Conservation (phyloP, 1,139 yeast species). For the Suhomyces ambrosiae region DNA sequence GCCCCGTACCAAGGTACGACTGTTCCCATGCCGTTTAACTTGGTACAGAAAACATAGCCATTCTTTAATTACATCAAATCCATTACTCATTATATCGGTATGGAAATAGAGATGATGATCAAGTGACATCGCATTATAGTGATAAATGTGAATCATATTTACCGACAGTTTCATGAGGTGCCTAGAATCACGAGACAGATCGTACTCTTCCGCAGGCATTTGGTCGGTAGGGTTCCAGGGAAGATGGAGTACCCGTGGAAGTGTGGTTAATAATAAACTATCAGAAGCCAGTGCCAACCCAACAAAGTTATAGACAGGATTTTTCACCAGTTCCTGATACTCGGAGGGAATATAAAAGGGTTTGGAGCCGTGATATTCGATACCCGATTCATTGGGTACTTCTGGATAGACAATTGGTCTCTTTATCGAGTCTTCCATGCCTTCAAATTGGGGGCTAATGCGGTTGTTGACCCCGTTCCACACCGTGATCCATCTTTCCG, state of each 20-base stretch:
- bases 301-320: constrained; percentile 36
- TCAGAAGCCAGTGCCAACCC: constrained; percentile 47
- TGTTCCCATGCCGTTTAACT: constrained; percentile 37
- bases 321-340: constrained; percentile 27
- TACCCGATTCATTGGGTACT: not conserved
- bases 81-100: constrained; percentile 26
- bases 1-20: constrained; percentile 44
- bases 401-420: constrained; percentile 1
- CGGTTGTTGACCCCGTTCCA: constrained; percentile 39
- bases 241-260: constrained; percentile 45
- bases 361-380: not conserved
- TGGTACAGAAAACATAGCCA: constrained; percentile 47
- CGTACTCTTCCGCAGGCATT: constrained; percentile 34
- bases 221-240: constrained; percentile 49
- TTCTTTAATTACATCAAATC: constrained; percentile 39
- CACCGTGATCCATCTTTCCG: constrained; percentile 47
- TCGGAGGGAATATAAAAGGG: constrained; percentile 9
- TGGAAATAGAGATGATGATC: constrained; percentile 53
- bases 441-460: constrained; percentile 18
- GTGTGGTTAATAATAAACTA: constrained; percentile 44
- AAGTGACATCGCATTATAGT: constrained; percentile 51
- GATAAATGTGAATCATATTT: constrained; percentile 44
- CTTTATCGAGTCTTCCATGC: constrained; percentile 1
- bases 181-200: constrained; percentile 37
- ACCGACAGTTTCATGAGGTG: constrained; percentile 34